Evolutionary conservation across 768 basidiomycete species (phyloP).

Genomic region (Tricholoma flavovirens): DNA sequence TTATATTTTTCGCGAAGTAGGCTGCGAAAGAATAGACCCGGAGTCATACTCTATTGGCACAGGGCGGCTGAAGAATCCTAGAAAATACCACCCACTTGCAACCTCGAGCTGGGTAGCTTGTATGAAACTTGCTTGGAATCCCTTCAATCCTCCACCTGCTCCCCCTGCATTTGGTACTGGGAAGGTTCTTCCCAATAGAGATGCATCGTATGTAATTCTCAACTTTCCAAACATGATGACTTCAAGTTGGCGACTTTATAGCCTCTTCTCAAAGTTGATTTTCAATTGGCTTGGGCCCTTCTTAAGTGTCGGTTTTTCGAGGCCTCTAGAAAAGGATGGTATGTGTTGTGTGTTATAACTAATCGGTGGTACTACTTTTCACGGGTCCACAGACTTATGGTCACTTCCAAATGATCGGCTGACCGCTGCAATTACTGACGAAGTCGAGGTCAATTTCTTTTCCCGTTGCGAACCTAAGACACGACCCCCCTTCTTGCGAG

Average conservation of each 20-base stretch:
- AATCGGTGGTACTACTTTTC: neutral
- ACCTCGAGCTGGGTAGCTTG: neutral
- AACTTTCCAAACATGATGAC: neutral
- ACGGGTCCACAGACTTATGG: constrained; percentile 42
- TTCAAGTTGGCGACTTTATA: constrained; percentile 13
- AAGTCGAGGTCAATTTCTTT: constrained; percentile 43
- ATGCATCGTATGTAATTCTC: constrained; percentile 28
- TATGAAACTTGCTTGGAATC: constrained; percentile 27
- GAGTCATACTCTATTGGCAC: too few species aligned
- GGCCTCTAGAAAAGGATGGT: constrained; percentile 56
- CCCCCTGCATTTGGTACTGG: constrained; percentile 45
- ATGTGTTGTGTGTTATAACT: constrained; percentile 10
- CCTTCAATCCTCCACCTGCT: constrained; percentile 38
- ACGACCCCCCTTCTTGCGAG: constrained; percentile 31
- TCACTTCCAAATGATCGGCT: constrained; percentile 34
- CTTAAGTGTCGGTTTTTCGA: constrained; percentile 50
- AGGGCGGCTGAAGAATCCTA: neutral
- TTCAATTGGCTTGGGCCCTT: constrained; percentile 53
- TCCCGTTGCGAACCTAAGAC: constrained; percentile 44
- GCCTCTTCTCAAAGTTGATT: constrained; percentile 39
- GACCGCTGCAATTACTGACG: constrained; percentile 34
- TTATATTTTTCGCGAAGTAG: too few species aligned
- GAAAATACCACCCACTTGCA: neutral
- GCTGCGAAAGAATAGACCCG: too few species aligned
- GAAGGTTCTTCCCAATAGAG: constrained; percentile 39